Conservation (phyloP, 2,329 filamentous ascomycete genomes). For the Pyrenophora seminiperda region DNA sequence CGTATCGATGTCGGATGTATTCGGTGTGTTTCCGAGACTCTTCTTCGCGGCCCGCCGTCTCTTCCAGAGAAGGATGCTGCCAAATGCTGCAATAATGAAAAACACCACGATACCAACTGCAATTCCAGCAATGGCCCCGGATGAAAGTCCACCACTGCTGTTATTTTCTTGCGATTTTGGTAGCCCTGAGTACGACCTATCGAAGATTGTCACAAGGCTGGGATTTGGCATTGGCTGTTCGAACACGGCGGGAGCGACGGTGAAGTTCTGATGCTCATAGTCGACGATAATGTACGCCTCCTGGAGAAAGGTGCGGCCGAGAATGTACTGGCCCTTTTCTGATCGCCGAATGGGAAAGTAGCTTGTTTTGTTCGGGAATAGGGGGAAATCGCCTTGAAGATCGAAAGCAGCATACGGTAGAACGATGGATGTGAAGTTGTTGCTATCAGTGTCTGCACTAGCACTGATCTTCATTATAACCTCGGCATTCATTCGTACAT, state of each 20-base stretch:
- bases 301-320: slow-evolving; percentile 46
- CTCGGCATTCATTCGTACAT: slow-evolving; percentile 32
- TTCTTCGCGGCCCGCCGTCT: slow-evolving; percentile 23
- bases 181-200: slow-evolving; percentile 19
- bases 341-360: slow-evolving; percentile 45
- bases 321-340: slow-evolving; percentile 25
- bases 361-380: slow-evolving; percentile 15
- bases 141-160: slow-evolving; percentile 23
- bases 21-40: slow-evolving; percentile 14
- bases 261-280: slow-evolving; percentile 45
- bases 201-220: slow-evolving; percentile 33
- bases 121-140: slow-evolving; percentile 42
- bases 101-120: slow-evolving; percentile 41
- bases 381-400: slow-evolving; percentile 16
- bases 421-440: slow-evolving; percentile 23
- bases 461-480: slow-evolving; percentile 34
- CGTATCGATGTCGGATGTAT: slow-evolving; percentile 24
- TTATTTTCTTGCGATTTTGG: neutral
- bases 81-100: slow-evolving; percentile 31
- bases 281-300: slow-evolving; percentile 48
- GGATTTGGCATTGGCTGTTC: slow-evolving; percentile 26
- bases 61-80: slow-evolving; percentile 37
- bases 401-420: slow-evolving; percentile 42
- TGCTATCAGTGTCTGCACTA: slow-evolving; percentile 7
- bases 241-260: slow-evolving; percentile 34